A percentile compares a stretch with the other conserved stretches of the same genome.
These are phyloP conservation scores for Phytophthora vignae DNA, from an alignment of 352 stramenopile species.

Conservation along the genomic window DNA sequence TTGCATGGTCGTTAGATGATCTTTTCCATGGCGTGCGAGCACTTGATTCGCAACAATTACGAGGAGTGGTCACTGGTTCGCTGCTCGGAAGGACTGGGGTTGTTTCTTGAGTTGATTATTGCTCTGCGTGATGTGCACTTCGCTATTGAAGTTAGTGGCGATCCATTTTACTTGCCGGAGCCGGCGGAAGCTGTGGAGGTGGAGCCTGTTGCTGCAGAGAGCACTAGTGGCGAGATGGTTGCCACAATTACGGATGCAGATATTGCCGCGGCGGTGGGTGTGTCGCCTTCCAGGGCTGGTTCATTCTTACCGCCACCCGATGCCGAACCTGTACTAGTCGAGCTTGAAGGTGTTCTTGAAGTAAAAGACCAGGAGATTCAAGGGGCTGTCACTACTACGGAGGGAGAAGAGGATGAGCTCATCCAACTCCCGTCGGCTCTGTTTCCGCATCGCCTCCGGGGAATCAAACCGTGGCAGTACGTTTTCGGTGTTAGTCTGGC, in stretches of 20 bases:
- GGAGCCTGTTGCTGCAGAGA: conserved; percentile 24
- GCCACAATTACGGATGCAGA: conserved; percentile 42
- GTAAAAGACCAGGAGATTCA: conserved; percentile 27
- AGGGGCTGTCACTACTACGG: conserved; percentile 11
- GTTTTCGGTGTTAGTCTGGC: conserved; percentile 79
- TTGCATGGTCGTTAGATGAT: conserved; percentile 61
- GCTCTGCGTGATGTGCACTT: conserved; percentile 78
- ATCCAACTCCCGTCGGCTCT: conserved; percentile 59
- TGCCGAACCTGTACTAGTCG: conserved; percentile 12
- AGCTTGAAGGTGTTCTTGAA: conserved; percentile 20
- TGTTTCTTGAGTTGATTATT: conserved; percentile 83
- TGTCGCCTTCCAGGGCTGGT: conserved; percentile 35
- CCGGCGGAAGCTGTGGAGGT: conserved; percentile 16
- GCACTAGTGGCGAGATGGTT: conserved; percentile 34
- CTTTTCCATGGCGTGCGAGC: conserved; percentile 76
- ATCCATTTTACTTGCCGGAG: conserved; percentile 49
- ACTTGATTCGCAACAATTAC: conserved; percentile 78
- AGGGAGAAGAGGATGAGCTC: conserved; percentile 41
- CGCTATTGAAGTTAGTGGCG: conserved; percentile 69
- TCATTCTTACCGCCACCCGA: conserved; percentile 33
- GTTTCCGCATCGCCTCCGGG: conserved; percentile 78
- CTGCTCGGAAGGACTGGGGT: conserved; percentile 69
- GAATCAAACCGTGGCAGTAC: conserved; percentile 86
- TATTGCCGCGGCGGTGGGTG: conserved; percentile 41
- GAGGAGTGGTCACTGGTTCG: conserved; percentile 86